Conservation (phyloP, 768 basidiomycete genomes). For the Crassisporium funariophilum region DNA sequence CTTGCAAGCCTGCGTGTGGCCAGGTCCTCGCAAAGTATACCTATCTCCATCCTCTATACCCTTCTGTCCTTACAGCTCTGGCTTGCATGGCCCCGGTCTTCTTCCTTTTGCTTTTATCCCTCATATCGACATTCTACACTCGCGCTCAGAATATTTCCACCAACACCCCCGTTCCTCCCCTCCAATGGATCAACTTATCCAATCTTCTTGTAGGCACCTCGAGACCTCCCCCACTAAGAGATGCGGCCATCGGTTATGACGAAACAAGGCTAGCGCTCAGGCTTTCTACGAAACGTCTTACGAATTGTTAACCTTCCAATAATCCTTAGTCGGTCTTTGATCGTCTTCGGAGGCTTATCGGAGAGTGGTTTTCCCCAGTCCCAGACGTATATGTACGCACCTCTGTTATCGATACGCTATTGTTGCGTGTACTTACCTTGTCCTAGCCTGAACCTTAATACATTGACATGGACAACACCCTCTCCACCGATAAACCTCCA, state of each 20-base stretch:
- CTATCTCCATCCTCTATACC: too few species aligned
- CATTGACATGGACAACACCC: slow-evolving; percentile 63
- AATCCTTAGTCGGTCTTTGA: slow-evolving; percentile 50
- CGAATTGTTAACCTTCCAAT: slow-evolving; percentile 6
- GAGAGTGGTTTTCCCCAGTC: slow-evolving; percentile 61
- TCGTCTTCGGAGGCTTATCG: slow-evolving; percentile 80
- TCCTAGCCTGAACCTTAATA: slow-evolving; percentile 61
- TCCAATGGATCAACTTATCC: slow-evolving; percentile 79
- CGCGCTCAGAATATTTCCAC: slow-evolving; percentile 54
- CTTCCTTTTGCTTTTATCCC: slow-evolving; percentile 27
- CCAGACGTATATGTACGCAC: slow-evolving; percentile 66
- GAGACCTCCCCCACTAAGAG: slow-evolving; percentile 64
- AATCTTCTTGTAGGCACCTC: slow-evolving; percentile 53
- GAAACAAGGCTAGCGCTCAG: slow-evolving; percentile 37
- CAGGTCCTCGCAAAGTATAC: too few species aligned
- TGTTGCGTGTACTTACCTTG: slow-evolving; percentile 7
- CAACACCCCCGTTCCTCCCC: slow-evolving; percentile 56
- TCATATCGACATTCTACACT: slow-evolving; percentile 24
- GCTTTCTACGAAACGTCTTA: slow-evolving; percentile 1
- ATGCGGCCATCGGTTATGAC: slow-evolving; percentile 70
- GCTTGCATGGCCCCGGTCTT: slow-evolving; percentile 34
- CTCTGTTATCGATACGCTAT: slow-evolving; percentile 4
- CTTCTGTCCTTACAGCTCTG: slow-evolving; percentile 6
- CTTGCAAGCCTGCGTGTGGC: too few species aligned
- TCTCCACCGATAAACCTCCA: slow-evolving; percentile 49